Evolutionary conservation across 306 rosid species (phyloP), one percentile per base, ranked within the genome.

Genomic region (Rosa persica): DNA sequence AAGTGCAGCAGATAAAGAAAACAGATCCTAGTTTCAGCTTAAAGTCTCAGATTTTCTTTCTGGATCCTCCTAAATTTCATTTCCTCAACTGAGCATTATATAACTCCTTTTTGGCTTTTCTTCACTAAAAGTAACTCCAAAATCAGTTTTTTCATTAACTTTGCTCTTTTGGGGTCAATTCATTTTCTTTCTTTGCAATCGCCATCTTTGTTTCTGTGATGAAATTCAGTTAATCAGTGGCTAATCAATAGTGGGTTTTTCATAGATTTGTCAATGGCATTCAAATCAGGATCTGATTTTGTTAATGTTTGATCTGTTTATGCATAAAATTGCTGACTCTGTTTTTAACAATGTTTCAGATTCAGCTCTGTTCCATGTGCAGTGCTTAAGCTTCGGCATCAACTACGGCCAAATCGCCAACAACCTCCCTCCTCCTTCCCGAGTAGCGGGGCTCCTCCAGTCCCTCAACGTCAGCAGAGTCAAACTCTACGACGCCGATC

Each of bases 391-490:
- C 58, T 67, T 86, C 34, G 98, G 98, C 78, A 90, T 94, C 43
- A 94, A 94, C 97, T 92, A 92, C 40, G 98, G 98, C 51, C 94
- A 92, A 51, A 89, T 88, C 67, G 97, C 94, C n/a, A 81, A 87
- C 83, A 87, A 92, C 76, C 90, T 94, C 2, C 98, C 98, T 2
- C 79, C 94, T 16, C 93, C 90, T 0, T 74, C 97, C 6, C 79
- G 83, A 1, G 98, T 94, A 0, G 62, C 89, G 19, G 7, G 17
- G 51, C 97, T 94, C 16, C 86, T 94, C 81, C 80, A 78, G 48
- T 83, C 92, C 9, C 83, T 92, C 52, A 94, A 89, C 66, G 84
- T 92, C 34, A 90, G 81, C 12, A 86, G 91, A 78, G 88, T 94
- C 46, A 94, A 94, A 79, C 91, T 94, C 76, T 94, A 94, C 79